Evolutionary conservation across 176 grass and related monocot species (phyloP).

Genomic region (Themeda triandra): DNA sequence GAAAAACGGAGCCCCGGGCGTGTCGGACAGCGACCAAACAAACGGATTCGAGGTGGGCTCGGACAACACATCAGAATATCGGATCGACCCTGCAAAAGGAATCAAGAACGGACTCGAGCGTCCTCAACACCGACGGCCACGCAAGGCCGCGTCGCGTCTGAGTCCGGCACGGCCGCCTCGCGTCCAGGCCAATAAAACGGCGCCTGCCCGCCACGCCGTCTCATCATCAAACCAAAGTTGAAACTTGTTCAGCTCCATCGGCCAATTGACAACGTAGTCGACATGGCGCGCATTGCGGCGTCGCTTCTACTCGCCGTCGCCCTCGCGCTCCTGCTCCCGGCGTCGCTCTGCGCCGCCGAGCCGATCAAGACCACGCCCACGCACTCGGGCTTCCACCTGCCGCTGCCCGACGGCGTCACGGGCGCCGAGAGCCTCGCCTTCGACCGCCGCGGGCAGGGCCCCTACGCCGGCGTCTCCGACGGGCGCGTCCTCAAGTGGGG

Average conservation of each 20-base stretch:
- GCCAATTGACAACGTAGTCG: neutral
- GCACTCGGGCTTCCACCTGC: neutral
- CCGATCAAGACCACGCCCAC: slow-evolving; percentile 33
- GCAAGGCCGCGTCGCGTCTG: neutral
- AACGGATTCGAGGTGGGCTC: neutral
- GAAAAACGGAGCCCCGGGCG: neutral
- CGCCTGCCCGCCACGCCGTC: neutral
- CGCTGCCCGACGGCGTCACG: neutral
- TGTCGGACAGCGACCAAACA: neutral
- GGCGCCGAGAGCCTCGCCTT: slow-evolving; percentile 70
- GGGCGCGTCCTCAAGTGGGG: slow-evolving; percentile 59
- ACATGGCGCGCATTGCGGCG: neutral
- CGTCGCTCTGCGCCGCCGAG: neutral
- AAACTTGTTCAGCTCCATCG: neutral
- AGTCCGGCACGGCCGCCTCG: neutral
- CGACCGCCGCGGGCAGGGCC: slow-evolving; percentile 37
- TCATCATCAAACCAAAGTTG: neutral
- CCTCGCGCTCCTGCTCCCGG: neutral
- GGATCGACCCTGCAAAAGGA: neutral
- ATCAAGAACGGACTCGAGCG: neutral
- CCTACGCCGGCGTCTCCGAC: slow-evolving; percentile 67
- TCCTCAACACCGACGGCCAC: too few relatives aligned
- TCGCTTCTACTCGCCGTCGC: neutral
- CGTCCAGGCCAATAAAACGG: neutral
- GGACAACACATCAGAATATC: neutral